Percentiles rank a stretch among this genome's conserved stretches.
Evolutionary conservation across 352 stramenopile species (phyloP).

Genomic region (Plasmopara muralis): DNA sequence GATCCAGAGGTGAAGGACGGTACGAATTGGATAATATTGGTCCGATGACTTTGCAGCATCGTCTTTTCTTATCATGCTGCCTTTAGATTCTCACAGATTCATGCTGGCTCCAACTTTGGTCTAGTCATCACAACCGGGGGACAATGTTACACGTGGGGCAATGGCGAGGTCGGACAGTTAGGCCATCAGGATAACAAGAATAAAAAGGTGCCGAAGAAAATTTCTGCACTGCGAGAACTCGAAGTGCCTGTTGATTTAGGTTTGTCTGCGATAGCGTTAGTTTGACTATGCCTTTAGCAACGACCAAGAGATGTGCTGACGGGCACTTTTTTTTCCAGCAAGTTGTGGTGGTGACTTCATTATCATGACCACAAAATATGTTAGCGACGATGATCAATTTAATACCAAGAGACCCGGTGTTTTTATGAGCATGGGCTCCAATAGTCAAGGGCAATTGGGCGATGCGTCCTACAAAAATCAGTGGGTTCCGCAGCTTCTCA

Average conservation of each 20-base stretch:
- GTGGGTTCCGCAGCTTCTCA: slow-evolving; percentile 73
- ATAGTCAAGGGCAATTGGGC: slow-evolving; percentile 58
- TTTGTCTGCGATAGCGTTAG: slow-evolving; percentile 14
- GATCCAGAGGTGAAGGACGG: slow-evolving; percentile 67
- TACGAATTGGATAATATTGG: slow-evolving; percentile 12
- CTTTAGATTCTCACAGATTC: slow-evolving; percentile 49
- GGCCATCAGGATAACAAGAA: slow-evolving; percentile 83
- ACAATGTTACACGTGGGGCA: slow-evolving; percentile 76
- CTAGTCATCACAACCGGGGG: slow-evolving; percentile 48
- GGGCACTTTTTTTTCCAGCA: slow-evolving; percentile 23
- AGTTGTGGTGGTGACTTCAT: slow-evolving; percentile 62
- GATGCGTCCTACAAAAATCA: slow-evolving; percentile 73
- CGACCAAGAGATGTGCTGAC: slow-evolving; percentile 9
- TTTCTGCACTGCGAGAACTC: slow-evolving; percentile 71
- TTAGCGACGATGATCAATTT: slow-evolving; percentile 65
- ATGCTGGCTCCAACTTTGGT: slow-evolving; percentile 54
- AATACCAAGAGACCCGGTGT: slow-evolving; percentile 69
- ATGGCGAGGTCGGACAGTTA: slow-evolving; percentile 67
- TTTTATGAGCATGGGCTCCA: slow-evolving; percentile 77
- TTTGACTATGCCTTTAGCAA: slow-evolving; percentile 1
- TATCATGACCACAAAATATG: slow-evolving; percentile 60
- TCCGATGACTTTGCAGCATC: background rate
- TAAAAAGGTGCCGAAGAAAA: slow-evolving; percentile 83
- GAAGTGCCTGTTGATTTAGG: slow-evolving; percentile 64
- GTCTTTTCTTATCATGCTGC: slow-evolving; percentile 1